Evolutionary conservation across 2,329 filamentous ascomycete genomes (phyloP).

Genomic region (Proliferodiscus dingleyae): DNA sequence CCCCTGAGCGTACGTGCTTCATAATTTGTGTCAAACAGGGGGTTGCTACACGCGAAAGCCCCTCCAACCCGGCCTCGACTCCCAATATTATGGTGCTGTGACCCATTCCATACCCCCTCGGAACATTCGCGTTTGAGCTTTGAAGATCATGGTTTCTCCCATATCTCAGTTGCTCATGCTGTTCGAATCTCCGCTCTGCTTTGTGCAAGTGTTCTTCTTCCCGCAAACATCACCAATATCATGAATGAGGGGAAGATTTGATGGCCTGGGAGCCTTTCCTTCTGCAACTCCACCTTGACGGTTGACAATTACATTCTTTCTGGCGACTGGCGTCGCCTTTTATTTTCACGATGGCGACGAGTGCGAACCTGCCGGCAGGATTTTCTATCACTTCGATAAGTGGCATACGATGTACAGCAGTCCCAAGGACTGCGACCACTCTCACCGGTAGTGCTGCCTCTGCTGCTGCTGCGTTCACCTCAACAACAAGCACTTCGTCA

Average conservation of each 20-base stretch:
- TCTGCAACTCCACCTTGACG: conserved; percentile 22
- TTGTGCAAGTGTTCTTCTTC: conserved; percentile 14
- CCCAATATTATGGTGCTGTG: conserved; percentile 9
- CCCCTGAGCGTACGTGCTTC: conserved; percentile 7
- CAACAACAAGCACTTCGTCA: conserved; percentile 7
- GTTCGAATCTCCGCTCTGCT: conserved; percentile 7
- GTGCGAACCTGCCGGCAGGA: conserved; percentile 38
- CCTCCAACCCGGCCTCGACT: conserved; percentile 8
- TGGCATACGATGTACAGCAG: conserved; percentile 50
- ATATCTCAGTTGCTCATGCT: conserved; percentile 6
- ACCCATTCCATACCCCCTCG: conserved; percentile 19
- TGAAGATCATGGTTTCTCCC: conserved; percentile 22
- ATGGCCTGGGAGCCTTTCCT: conserved; percentile 25
- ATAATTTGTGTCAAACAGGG: conserved; percentile 12
- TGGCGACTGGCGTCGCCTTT: conserved; percentile 25
- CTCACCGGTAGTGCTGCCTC: conserved; percentile 14
- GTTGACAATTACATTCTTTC: conserved; percentile 22
- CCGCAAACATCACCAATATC: conserved; percentile 19
- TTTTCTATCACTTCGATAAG: conserved; percentile 46
- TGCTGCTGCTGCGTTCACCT: conserved; percentile 9
- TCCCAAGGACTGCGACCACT: conserved; percentile 37
- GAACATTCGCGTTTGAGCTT: conserved; percentile 23
- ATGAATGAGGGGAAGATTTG: conserved; percentile 20
- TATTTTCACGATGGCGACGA: conserved; percentile 37
- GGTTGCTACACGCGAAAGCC: conserved; percentile 12